phyloP scores from a whole-genome alignment of 2,329 filamentous ascomycete genomes.

The Pseudocercospora ulei region DNA sequence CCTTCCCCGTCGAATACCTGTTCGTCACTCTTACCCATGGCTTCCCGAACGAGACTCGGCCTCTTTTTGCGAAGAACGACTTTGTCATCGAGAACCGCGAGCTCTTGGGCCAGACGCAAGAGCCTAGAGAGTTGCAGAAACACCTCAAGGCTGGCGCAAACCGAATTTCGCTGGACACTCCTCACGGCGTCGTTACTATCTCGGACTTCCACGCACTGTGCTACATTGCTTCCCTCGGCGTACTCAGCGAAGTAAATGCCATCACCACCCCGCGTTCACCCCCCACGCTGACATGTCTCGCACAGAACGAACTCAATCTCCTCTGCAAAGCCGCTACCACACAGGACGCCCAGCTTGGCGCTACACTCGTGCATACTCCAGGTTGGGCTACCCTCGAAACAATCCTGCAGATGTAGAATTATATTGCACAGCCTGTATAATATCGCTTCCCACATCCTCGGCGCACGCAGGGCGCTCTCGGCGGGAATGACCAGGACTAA shows the following conservation, averaged over 20 bases:
- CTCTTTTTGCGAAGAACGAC: slow-evolving; percentile 63
- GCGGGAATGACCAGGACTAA: slow-evolving; percentile 16
- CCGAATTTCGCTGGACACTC: slow-evolving; percentile 46
- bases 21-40: slow-evolving; percentile 93
- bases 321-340: slow-evolving; percentile 75
- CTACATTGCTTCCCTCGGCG: slow-evolving; percentile 69
- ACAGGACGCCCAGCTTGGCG: slow-evolving; percentile 69
- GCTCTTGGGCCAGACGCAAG: slow-evolving; percentile 74
- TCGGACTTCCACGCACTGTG: slow-evolving; percentile 93
- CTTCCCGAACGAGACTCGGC: slow-evolving; percentile 58
- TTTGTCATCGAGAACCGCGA: slow-evolving; percentile 92
- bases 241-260: slow-evolving; percentile 65
- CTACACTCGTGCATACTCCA: slow-evolving; percentile 72
- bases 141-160: slow-evolving; percentile 54
- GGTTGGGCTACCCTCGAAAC: slow-evolving; percentile 93
- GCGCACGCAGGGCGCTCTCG: slow-evolving; percentile 1
- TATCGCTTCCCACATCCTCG: slow-evolving; percentile 2
- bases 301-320: slow-evolving; percentile 76
- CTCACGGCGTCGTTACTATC: slow-evolving; percentile 56
- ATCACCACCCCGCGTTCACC: neutral
- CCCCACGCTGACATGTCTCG: slow-evolving; percentile 15
- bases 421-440: slow-evolving; percentile 14
- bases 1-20: slow-evolving; percentile 92
- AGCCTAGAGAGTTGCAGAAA: slow-evolving; percentile 57
- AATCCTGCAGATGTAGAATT: slow-evolving; percentile 53